Evolutionary conservation across 2,329 filamentous ascomycete species (phyloP).

Genomic region (Clathrospora elynae): DNA sequence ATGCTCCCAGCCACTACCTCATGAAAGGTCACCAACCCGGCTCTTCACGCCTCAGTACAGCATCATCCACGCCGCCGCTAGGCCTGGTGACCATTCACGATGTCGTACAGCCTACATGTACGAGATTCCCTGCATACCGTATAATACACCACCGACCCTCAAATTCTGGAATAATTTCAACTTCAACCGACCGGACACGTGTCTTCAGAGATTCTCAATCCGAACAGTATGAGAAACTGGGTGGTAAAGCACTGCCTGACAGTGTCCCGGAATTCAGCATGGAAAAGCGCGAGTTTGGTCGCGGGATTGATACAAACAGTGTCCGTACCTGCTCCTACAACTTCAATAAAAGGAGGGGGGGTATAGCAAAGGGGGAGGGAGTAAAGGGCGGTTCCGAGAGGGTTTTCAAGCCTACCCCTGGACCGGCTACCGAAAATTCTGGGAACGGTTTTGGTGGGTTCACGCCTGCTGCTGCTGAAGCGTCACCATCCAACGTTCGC

Average conservation of each 20-base stretch:
- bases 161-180: background rate
- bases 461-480: no score
- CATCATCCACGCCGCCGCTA: no score
- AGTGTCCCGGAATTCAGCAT: background rate
- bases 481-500: no score
- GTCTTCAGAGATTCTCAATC: background rate
- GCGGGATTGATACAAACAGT: constrained; percentile 7
- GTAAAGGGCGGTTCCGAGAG: background rate
- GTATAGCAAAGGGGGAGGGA: background rate
- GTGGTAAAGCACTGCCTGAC: background rate
- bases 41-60: no score
- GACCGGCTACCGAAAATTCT: no score
- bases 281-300: constrained; percentile 4
- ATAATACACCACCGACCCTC: background rate
- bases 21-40: no score
- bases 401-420: no score
- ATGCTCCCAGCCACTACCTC: no score
- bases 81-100: no score
- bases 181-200: background rate
- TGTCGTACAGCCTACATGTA: no score
- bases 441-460: no score
- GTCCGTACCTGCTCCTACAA: background rate
- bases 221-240: background rate
- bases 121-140: background rate
- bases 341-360: background rate